Percentiles rank a stretch among this genome's conserved stretches.
Evolutionary conservation across 495 filamentous ascomycete genomes (phyloP).

Genomic region (Hypoxylon fuscum): DNA sequence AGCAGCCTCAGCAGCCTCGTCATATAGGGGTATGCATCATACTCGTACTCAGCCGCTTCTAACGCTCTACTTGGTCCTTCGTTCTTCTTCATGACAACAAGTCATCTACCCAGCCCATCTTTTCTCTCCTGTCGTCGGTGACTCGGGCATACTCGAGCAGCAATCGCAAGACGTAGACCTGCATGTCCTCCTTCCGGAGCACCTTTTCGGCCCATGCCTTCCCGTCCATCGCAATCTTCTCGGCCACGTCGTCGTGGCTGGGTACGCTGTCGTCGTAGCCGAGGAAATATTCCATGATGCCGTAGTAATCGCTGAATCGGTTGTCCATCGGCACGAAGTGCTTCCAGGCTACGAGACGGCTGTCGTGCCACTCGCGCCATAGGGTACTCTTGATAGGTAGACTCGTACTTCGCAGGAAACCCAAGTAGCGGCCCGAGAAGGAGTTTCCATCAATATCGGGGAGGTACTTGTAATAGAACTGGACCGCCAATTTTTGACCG

Average conservation of each 20-base stretch:
- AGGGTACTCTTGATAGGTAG: slow-evolving; percentile 77
- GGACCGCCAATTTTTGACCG: slow-evolving; percentile 58
- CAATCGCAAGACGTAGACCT: slow-evolving; percentile 73
- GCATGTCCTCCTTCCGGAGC: slow-evolving; percentile 75
- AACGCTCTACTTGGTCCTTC: too few relatives aligned
- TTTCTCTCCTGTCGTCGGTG: slow-evolving; percentile 70
- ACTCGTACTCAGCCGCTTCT: too few relatives aligned
- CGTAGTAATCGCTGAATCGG: slow-evolving; percentile 77
- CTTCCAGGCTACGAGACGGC: slow-evolving; percentile 72
- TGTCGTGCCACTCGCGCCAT: slow-evolving; percentile 81
- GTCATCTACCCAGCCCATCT: slow-evolving; percentile 70
- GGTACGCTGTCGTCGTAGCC: slow-evolving; percentile 57
- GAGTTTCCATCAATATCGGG: slow-evolving; percentile 78
- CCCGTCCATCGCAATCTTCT: slow-evolving; percentile 68
- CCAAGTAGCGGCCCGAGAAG: slow-evolving; percentile 75
- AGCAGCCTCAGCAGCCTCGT: slow-evolving; percentile 23
- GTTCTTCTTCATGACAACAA: slow-evolving; percentile 38
- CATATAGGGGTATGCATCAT: slow-evolving; percentile 34
- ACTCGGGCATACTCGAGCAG: slow-evolving; percentile 77
- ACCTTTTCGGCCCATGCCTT: slow-evolving; percentile 74
- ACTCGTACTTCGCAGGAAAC: slow-evolving; percentile 70
- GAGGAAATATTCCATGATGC: slow-evolving; percentile 81
- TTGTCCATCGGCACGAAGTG: slow-evolving; percentile 90
- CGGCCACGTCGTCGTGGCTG: slow-evolving; percentile 66
- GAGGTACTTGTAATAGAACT: slow-evolving; percentile 69